Evolutionary conservation across 495 filamentous ascomycete genomes (phyloP).

Genomic region (Tuber magnatum): DNA sequence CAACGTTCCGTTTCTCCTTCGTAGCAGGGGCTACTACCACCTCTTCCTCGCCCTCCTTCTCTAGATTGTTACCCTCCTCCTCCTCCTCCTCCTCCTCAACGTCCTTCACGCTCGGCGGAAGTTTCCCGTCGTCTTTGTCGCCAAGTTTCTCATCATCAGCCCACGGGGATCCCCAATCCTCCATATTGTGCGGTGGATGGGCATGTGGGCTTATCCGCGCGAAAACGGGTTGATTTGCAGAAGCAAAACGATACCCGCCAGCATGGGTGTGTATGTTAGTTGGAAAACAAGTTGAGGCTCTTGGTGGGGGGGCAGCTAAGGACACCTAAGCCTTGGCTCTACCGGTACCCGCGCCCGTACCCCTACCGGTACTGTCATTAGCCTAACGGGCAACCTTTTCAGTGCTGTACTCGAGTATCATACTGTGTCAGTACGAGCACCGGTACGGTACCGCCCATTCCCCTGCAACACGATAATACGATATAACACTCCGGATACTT

Average conservation of each 20-base stretch:
- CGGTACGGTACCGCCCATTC: no score
- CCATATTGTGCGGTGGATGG: slow-evolving; percentile 13
- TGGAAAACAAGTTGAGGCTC: not conserved
- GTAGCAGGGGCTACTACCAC: slow-evolving; percentile 15
- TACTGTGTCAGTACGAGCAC: no score
- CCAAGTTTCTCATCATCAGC: slow-evolving; percentile 30
- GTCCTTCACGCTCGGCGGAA: slow-evolving; percentile 7
- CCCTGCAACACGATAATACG: not conserved
- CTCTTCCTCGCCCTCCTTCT: slow-evolving; percentile 19
- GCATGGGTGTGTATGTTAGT: not conserved
- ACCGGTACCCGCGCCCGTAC: no score
- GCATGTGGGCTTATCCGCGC: not conserved
- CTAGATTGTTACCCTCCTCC: slow-evolving; percentile 28
- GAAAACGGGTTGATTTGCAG: not conserved
- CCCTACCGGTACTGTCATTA: not conserved
- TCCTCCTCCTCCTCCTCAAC: slow-evolving; percentile 26
- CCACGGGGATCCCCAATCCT: slow-evolving; percentile 40
- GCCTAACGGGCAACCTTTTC: not conserved
- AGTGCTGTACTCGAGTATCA: no score
- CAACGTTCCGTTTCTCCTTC: slow-evolving; percentile 29
- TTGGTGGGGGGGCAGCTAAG: not conserved
- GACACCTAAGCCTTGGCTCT: not conserved
- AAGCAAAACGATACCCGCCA: not conserved
- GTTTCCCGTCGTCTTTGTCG: slow-evolving; percentile 16
- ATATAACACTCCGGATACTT: no score